Evolutionary conservation across 2,329 filamentous ascomycete species (phyloP).

Genomic region (Aspergillus candidus): DNA sequence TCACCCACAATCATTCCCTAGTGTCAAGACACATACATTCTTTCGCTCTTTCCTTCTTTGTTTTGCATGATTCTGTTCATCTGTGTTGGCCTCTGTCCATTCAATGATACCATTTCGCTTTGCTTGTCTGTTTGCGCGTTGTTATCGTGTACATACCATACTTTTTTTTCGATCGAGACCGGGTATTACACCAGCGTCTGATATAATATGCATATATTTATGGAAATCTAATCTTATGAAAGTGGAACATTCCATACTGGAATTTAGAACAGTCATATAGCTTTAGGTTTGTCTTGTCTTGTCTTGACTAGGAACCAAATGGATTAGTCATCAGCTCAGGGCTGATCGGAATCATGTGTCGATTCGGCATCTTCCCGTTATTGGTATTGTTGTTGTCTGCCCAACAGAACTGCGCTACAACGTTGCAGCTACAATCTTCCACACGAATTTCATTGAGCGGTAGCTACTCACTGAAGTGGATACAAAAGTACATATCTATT

Average conservation of each 20-base stretch:
- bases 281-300: too few species aligned
- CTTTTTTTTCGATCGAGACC: too few species aligned
- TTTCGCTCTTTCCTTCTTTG: neutral
- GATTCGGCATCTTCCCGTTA: neutral
- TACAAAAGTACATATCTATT: too few species aligned
- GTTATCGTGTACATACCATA: too few species aligned
- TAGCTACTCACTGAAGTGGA: too few species aligned
- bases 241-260: neutral
- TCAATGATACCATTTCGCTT: slow-evolving; percentile 20
- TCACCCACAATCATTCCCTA: too few species aligned
- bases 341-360: neutral
- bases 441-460: too few species aligned
- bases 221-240: neutral
- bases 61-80: slow-evolving; percentile 1
- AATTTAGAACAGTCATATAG: too few species aligned
- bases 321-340: slow-evolving; percentile 1
- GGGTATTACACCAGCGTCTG: too few species aligned
- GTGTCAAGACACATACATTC: neutral
- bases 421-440: too few species aligned
- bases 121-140: too few species aligned
- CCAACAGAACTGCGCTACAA: neutral
- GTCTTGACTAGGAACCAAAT: neutral
- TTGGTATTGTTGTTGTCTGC: neutral
- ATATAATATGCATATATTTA: slow-evolving; percentile 1
- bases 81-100: slow-evolving; percentile 2